Evolutionary conservation across 768 basidiomycete genomes (phyloP).

Genomic region (Pleurotus cornucopiae): DNA sequence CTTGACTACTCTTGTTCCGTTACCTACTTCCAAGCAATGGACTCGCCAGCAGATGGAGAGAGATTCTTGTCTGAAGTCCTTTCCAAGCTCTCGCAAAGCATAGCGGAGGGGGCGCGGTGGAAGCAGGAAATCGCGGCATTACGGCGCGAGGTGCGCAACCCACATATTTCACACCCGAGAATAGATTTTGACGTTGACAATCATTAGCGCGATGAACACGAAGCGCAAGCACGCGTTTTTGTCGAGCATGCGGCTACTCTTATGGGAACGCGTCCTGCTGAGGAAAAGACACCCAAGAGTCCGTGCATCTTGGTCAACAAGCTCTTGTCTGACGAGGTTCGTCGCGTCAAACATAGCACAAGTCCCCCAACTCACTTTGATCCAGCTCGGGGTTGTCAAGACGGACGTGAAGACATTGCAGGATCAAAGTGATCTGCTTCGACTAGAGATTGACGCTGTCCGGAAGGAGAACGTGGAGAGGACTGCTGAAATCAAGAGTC

Average conservation of each 20-base stretch:
- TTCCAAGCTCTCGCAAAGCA: neutral
- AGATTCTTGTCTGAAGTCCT: constrained; percentile 2
- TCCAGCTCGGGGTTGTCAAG: neutral
- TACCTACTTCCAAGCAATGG: neutral
- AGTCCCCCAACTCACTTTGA: neutral
- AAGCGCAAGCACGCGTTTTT: neutral
- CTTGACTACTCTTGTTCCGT: neutral
- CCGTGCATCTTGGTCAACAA: neutral
- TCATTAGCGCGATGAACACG: constrained; percentile 6
- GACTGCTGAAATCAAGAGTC: no score
- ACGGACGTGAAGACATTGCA: no score
- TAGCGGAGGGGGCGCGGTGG: neutral
- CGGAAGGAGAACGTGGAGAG: no score
- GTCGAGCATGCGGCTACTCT: neutral
- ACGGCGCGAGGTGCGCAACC: neutral
- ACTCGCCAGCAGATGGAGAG: neutral
- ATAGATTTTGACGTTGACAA: neutral
- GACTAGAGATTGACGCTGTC: no score
- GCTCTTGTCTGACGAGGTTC: constrained; percentile 1
- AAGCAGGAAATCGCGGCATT: neutral
- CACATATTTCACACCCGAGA: no score
- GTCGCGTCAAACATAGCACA: neutral
- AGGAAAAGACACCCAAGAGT: neutral
- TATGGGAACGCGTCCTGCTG: neutral
- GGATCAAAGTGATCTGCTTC: no score